Evolutionary conservation across 2,329 filamentous ascomycete species (phyloP).

Genomic region (Aspergillus neotritici): DNA sequence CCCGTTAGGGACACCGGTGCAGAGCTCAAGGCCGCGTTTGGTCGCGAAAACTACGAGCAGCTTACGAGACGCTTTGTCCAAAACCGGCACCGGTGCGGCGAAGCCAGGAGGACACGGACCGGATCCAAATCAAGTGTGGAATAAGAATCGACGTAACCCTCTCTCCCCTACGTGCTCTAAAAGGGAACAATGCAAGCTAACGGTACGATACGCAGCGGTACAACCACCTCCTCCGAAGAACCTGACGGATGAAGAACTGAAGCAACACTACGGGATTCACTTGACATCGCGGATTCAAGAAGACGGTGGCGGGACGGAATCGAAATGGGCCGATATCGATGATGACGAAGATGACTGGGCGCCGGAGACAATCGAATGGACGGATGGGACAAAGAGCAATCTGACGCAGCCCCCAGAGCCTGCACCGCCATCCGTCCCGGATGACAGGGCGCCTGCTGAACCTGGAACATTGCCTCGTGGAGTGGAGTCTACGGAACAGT

Average conservation of each 20-base stretch:
- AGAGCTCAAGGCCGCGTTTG: conserved; percentile 52
- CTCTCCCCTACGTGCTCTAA: background rate
- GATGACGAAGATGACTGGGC: conserved; percentile 66
- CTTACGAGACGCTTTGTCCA: conserved; percentile 47
- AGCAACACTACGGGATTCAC: conserved; percentile 64
- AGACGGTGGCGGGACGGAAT: conserved; percentile 56
- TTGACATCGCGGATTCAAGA: conserved; percentile 60
- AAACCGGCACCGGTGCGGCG: conserved; percentile 41
- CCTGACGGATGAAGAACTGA: conserved; percentile 62
- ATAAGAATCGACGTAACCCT: conserved; percentile 58
- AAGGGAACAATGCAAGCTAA: conserved; percentile 15
- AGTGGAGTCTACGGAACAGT: conserved; percentile 13
- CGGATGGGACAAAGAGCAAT: conserved; percentile 62
- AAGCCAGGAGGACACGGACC: conserved; percentile 49
- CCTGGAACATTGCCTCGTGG: background rate
- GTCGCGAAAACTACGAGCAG: conserved; percentile 58
- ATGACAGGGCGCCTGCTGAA: conserved; percentile 16
- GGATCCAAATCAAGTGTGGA: conserved; percentile 64
- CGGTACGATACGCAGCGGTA: conserved; percentile 35
- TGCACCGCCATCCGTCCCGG: conserved; percentile 14
- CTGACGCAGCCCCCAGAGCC: conserved; percentile 35
- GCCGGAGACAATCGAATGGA: conserved; percentile 63
- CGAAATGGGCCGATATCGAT: conserved; percentile 65
- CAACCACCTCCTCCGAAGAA: conserved; percentile 56
- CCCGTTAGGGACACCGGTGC: conserved; percentile 36